Base-by-base conservation (phyloP, 2,329 filamentous ascomycete species). In the Zasmidium angulare region DNA sequence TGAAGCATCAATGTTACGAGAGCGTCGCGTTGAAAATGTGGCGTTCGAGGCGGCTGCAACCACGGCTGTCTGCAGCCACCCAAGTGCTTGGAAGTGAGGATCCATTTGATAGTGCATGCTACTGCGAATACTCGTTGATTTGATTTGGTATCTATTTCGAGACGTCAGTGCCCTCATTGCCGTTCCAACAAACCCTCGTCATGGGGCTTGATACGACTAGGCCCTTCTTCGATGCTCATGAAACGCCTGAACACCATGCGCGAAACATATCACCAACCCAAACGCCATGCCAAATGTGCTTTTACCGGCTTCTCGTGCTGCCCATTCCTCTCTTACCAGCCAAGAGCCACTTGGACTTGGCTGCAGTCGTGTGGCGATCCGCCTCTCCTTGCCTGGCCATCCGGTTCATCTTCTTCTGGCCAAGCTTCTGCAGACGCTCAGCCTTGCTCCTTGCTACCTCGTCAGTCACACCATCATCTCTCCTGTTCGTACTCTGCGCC, bases 391-490 rank as follows among this genome's bases (percentile, higher is more conserved):
- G 91, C 76, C 93, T 88, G 48, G 95, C 95, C 89, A 96, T 95
- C 66, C 93, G 86, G 82, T 99, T 99, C 92, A 96, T 97, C 86
- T 92, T 93, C 84, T 93, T 92, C 87, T 99, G 96, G 71, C 88
- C 84, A 74, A 99, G 79, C 84, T 96, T 98, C 74, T 87, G 84
- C 74, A 96, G 81, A 71, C 89, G 87, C 77, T 96, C 93, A 40
- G 91, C 92, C 84, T 93, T 96, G 61, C 82, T 83, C 66, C 90
- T 85, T 52, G 84, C 80, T 55, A 74, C 77, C 65, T 86, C 84
- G 72, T 90, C 85, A 60, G 82, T 84, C 46, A 98, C 88, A 79
- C 91, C 91, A 65, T 92, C 90, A 24, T 88, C 86, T 63, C 86
- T 84, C 71, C 91, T 84, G 78, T 91, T 91, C 55, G 81, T 78